These are phyloP conservation scores for Arthrobotrys sinensis DNA, from an alignment of 2,329 filamentous ascomycete species.

Conservation along the genomic window DNA sequence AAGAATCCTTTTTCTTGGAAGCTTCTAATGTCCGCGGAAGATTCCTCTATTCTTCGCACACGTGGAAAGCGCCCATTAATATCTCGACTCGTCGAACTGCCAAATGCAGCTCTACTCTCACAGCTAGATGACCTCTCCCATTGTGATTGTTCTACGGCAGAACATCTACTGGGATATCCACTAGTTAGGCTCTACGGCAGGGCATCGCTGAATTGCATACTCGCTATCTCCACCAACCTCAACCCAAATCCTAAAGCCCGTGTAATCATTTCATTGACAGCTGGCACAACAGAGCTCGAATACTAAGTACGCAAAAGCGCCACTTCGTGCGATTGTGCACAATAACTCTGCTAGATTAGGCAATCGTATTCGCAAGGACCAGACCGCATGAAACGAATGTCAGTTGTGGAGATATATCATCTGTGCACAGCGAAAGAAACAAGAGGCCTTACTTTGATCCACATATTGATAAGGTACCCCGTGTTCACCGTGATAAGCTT, in stretches of 20 bases:
- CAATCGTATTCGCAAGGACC: constrained; percentile 35
- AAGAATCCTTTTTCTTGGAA: constrained; percentile 23
- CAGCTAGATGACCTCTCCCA: not conserved
- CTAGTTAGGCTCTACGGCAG: constrained; percentile 13
- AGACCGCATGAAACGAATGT: constrained; percentile 10
- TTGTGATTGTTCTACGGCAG: constrained; percentile 16
- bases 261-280: constrained; percentile 32
- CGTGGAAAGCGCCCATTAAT: constrained; percentile 37
- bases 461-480: constrained; percentile 45
- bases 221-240: constrained; percentile 28
- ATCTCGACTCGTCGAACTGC: constrained; percentile 35
- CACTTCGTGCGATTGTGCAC: constrained; percentile 35
- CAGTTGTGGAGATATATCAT: constrained; percentile 18
- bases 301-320: constrained; percentile 30
- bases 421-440: constrained; percentile 15
- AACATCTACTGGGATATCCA: constrained; percentile 11
- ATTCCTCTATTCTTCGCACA: constrained; percentile 24
- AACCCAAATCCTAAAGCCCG: constrained; percentile 3
- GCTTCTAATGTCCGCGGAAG: constrained; percentile 46
- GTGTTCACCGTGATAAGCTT: constrained; percentile 41
- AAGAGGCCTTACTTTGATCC: not conserved
- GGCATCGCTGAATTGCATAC: constrained; percentile 21
- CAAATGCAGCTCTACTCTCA: constrained; percentile 32
- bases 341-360: constrained; percentile 37
- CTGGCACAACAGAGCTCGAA: constrained; percentile 33